Conservation (phyloP, 768 basidiomycete genomes). For the Lepiota venenata region DNA sequence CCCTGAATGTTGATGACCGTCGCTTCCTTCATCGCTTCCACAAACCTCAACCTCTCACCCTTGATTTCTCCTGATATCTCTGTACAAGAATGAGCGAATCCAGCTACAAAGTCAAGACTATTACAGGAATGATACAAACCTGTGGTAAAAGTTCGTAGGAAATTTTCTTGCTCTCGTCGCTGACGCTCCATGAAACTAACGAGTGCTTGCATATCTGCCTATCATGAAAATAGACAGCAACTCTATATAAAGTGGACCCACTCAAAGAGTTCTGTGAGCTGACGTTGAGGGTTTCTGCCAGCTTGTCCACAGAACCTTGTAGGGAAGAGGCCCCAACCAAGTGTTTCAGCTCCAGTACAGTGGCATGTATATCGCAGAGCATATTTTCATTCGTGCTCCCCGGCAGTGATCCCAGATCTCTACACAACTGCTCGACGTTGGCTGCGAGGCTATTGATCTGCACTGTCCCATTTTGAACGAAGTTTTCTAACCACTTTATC, state of each 20-base stretch:
- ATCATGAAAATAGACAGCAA: background rate
- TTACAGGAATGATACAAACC: conserved; percentile 34
- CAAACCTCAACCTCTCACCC: conserved; percentile 81
- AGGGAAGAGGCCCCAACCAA: conserved; percentile 35
- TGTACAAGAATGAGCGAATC: conserved; percentile 21
- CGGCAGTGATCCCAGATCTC: conserved; percentile 41
- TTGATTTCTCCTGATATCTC: conserved; percentile 83
- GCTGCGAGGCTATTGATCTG: conserved; percentile 64
- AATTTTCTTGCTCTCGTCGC: conserved; percentile 65
- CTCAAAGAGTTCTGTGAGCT: conserved; percentile 20
- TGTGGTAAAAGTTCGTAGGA: conserved; percentile 61
- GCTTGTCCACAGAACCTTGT: conserved; percentile 36
- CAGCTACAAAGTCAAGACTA: background rate
- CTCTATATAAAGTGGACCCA: conserved; percentile 3
- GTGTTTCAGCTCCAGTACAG: conserved; percentile 28
- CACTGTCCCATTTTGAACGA: conserved; percentile 72
- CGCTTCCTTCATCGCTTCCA: conserved; percentile 94
- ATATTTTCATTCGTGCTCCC: conserved; percentile 13
- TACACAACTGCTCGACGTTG: conserved; percentile 58
- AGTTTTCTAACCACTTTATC: conserved; percentile 75
- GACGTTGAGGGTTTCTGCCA: conserved; percentile 24
- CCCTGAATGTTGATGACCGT: conserved; percentile 85
- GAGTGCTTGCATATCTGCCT: conserved; percentile 52
- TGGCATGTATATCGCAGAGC: conserved; percentile 33
- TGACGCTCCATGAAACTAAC: conserved; percentile 65